Evolutionary conservation across 2,329 filamentous ascomycete species (phyloP).

Genomic region (Beauveria brongniartii): DNA sequence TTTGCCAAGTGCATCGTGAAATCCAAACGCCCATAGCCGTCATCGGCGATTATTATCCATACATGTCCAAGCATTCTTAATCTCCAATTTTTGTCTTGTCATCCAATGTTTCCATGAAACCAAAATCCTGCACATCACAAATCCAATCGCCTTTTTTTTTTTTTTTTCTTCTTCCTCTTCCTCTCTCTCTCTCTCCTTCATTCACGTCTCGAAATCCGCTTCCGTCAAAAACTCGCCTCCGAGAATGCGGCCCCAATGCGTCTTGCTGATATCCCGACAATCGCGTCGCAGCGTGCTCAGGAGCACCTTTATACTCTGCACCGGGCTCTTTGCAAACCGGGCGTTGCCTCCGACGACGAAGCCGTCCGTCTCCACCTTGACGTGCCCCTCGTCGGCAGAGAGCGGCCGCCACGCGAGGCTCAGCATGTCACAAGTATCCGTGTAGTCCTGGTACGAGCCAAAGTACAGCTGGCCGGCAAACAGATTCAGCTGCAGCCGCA

Average conservation of each 20-base stretch:
- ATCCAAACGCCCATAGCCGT: background rate
- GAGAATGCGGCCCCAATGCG: slow-evolving; percentile 33
- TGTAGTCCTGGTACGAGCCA: slow-evolving; percentile 44
- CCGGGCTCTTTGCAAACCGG: slow-evolving; percentile 24
- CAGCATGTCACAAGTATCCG: slow-evolving; percentile 40
- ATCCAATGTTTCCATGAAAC: background rate
- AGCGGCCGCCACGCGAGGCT: slow-evolving; percentile 32
- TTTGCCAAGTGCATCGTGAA: background rate
- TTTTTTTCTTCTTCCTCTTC: background rate
- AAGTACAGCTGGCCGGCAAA: slow-evolving; percentile 65
- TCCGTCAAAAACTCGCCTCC: slow-evolving; percentile 22
- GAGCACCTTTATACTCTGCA: slow-evolving; percentile 29
- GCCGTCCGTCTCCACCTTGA: slow-evolving; percentile 18
- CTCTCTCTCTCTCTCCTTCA: background rate
- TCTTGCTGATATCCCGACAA: slow-evolving; percentile 30
- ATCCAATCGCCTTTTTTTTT: background rate
- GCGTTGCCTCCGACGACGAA: slow-evolving; percentile 21
- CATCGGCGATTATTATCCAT: background rate
- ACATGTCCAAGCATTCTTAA: background rate
- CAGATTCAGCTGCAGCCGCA: slow-evolving; percentile 41
- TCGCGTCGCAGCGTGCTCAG: slow-evolving; percentile 29
- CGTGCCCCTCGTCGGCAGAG: slow-evolving; percentile 16
- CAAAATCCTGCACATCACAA: background rate
- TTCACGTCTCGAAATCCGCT: slow-evolving; percentile 15
- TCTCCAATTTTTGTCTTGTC: background rate